Evolutionary conservation across 2,329 filamentous ascomycete species (phyloP).

Genomic region (Pseudogymnoascus pannorum): DNA sequence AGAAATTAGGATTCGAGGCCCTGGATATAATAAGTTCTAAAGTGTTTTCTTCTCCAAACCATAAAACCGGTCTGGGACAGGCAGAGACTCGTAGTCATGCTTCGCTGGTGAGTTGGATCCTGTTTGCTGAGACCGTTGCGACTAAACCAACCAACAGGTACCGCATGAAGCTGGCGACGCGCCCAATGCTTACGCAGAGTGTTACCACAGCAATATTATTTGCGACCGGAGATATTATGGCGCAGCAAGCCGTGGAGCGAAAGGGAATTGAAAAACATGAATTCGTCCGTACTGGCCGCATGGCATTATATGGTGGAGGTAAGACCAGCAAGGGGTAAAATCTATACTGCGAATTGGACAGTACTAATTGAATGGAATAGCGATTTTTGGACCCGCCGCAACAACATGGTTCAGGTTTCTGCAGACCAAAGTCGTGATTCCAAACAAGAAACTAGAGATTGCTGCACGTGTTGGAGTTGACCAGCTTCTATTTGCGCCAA

Average conservation of each 20-base stretch:
- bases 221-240: constrained; percentile 81
- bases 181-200: constrained; percentile 83
- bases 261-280: constrained; percentile 72
- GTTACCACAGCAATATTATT: constrained; percentile 89
- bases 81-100: not conserved
- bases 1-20: not conserved
- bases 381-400: constrained; percentile 63
- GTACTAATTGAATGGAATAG: constrained; percentile 31
- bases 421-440: constrained; percentile 51
- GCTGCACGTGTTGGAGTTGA: constrained; percentile 56
- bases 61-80: not conserved
- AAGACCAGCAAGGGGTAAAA: constrained; percentile 28
- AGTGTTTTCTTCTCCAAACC: not conserved
- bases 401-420: constrained; percentile 66
- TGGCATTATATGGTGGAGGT: constrained; percentile 75
- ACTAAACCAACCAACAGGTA: constrained; percentile 53
- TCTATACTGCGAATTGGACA: not conserved
- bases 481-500: constrained; percentile 58
- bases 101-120: not conserved
- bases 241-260: constrained; percentile 85
- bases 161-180: constrained; percentile 69
- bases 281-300: constrained; percentile 61
- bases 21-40: not conserved
- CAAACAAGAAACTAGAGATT: constrained; percentile 51
- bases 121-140: not conserved